Percentiles rank a stretch among this genome's conserved stretches.
Evolutionary conservation across 2,329 filamentous ascomycete species (phyloP).

Genomic region (Fusarium praegraminearum): DNA sequence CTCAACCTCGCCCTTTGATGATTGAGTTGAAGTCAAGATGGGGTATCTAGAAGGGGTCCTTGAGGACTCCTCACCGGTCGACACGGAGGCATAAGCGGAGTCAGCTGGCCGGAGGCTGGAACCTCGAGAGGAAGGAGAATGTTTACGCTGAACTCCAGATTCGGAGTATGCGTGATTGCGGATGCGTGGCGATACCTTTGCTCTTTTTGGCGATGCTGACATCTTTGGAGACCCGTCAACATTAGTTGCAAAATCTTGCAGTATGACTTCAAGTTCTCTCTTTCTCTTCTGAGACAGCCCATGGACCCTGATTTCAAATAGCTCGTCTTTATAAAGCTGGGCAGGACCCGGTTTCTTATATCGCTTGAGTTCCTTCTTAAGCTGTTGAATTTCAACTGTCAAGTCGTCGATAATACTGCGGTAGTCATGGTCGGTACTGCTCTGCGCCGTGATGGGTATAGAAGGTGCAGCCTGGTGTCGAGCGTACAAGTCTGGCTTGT

Average conservation of each 20-base stretch:
- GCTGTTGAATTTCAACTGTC: conserved; percentile 82
- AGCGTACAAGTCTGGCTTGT: conserved; percentile 47
- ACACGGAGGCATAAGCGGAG: conserved; percentile 76
- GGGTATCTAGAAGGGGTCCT: conserved; percentile 55
- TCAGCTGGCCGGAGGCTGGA: conserved; percentile 67
- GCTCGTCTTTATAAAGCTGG: conserved; percentile 76
- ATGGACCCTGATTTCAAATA: conserved; percentile 87
- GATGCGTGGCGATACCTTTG: conserved; percentile 57
- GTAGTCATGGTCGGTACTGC: conserved; percentile 78
- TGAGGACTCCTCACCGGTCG: conserved; percentile 61
- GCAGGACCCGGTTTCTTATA: conserved; percentile 77
- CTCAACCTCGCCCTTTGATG: conserved; percentile 68
- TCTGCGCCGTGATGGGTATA: conserved; percentile 55
- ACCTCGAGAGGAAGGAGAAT: conserved; percentile 64
- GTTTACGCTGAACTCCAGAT: conserved; percentile 58
- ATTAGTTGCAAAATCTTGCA: conserved; percentile 76
- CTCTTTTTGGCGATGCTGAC: conserved; percentile 57
- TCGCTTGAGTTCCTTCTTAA: conserved; percentile 78
- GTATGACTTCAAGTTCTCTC: conserved; percentile 77
- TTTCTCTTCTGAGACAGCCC: conserved; percentile 78
- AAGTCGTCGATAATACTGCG: conserved; percentile 87
- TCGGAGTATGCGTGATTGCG: conserved; percentile 56
- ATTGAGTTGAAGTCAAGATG: conserved; percentile 52
- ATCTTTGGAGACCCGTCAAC: conserved; percentile 64
- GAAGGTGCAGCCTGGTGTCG: conserved; percentile 37